Evolutionary conservation across 495 filamentous ascomycete species (phyloP), one percentile per base, ranked within the genome.

Genomic region (Wilcoxina mikolae): DNA sequence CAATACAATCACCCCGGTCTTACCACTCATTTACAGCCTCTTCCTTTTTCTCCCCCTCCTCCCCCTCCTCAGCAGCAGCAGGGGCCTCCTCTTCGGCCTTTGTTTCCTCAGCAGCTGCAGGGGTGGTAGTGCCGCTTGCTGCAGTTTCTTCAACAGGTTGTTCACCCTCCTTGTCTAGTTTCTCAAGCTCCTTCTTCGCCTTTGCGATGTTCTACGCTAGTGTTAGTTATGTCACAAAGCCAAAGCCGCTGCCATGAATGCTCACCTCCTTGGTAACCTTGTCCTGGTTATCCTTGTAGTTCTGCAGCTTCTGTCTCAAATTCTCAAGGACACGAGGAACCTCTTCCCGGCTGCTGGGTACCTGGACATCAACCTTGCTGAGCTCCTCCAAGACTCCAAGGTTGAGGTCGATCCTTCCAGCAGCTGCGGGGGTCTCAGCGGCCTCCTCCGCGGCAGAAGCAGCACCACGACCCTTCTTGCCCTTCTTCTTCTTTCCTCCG

Each of bases 301-400:
- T 76, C n/a, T 80, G 82, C 35, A 94, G 73, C 75, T 96, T 96
- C 55, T 76, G 84, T 67, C 87, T 87, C 60, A 96, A 75, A 74
- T 94, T 90, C 76, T 95, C 87, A 11, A 84, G 69, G 2, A 77
- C 77, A 41, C 72, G 73, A 7, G 88, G 79, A 5, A 95, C 82
- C 62, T 90, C 91, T 26, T 78, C 71, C 62, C 87, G 81, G 68
- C 76, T 81, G 78, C 85, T 87, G 2, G 91, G 93, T 41, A 87
- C 82, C 49, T 91, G 82, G 59, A 95, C 77, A 66, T 82, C 81
- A 61, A 95, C 68, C 70, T 85, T 83, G 60, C 74, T 73, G 46
- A 94, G 83, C 67, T 95, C 83, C 70, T 94, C 89, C 46, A 99
- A 84, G 52, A 95, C 79, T 54, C 87, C 85, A 38, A 90, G 79